phyloP scores from a whole-genome alignment of 2,329 filamentous ascomycete species.

The Trichoderma breve region DNA sequence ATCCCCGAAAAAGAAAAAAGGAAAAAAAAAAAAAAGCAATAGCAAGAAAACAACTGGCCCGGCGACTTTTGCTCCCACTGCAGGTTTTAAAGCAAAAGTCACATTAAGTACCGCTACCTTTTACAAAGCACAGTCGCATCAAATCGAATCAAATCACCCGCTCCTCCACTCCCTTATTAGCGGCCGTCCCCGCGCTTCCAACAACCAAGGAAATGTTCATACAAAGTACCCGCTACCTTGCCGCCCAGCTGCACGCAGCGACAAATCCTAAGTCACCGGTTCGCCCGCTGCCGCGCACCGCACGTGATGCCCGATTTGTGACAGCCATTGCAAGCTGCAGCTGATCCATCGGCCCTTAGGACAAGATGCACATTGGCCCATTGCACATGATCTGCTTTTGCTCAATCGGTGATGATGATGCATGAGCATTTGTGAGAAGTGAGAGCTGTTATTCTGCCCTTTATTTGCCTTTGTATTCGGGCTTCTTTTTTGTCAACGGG shows the following conservation, averaged over 20 bases:
- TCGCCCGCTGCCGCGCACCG: not conserved
- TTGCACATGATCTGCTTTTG: not conserved
- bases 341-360: not conserved
- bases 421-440: not conserved
- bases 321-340: not conserved
- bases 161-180: not conserved
- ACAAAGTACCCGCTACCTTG: not conserved
- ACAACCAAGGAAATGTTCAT: not conserved
- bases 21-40: not conserved
- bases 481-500: not conserved
- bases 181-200: not conserved
- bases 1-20: not conserved
- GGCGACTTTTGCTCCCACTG: not conserved
- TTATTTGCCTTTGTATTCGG: not conserved
- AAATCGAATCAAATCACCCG: not conserved
- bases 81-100: not conserved
- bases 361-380: not conserved
- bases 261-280: not conserved
- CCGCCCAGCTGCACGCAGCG: not conserved
- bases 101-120: not conserved
- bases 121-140: not conserved
- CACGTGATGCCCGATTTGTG: constrained; percentile 14
- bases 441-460: not conserved
- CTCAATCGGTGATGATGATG: not conserved
- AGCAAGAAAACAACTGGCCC: not conserved